Base-by-base conservation (phyloP, 192 early-diverging fungal genomes). In the Rhizophagus sp. region DNA sequence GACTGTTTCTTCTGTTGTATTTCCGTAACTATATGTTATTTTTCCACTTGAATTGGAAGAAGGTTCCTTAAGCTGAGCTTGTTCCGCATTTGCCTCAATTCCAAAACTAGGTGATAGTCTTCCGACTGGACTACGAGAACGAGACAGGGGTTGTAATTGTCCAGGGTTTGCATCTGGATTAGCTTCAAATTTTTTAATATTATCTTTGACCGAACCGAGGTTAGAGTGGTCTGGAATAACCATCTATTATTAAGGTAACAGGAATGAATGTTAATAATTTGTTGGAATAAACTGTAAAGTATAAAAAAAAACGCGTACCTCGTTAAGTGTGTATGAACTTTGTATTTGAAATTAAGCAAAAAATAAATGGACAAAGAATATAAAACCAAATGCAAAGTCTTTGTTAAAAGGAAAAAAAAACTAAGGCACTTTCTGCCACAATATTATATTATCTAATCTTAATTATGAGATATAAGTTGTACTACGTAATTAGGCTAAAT, bases 161-260 rank as follows among this genome's bases (percentile, higher is more conserved):
- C n/a, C 50, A 65, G 36, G 17, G 5, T 19, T 36, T 25, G 49
- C 75, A 39, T 76, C 75, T 41, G 36, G 27, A 13, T 34, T 62
- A 6, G 63, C 4, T 47, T 76, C 75, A 49, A 76, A 76, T 27
- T 39, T 33, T 19, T 76, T 65, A 47, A 76, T 76, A 76, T 66
- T 34, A 13, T 19, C 25, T 12, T n/a, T 2, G n/a, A 76, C 75
- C 4, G 75, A 39, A 1, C 5, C 34, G 49, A 76, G 62, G 1
- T 76, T 76, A 25, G 33, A 25, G 24, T 76, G 62, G 75, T 76
- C 75, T 39, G 75, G 75, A 76, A 76, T 76, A 39, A 65, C 62
- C 75, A 76, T 76, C 75, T 76, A 39, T 47, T 72, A 17, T 33
- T 50, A 39, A 62, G 10, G 34, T 19, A 75, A 62, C 10, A 33